Percentiles rank a stretch among this genome's conserved stretches.
phyloP scores from a whole-genome alignment of 163 green algal genomes.

The Coccomyxa subellipsoidea region DNA sequence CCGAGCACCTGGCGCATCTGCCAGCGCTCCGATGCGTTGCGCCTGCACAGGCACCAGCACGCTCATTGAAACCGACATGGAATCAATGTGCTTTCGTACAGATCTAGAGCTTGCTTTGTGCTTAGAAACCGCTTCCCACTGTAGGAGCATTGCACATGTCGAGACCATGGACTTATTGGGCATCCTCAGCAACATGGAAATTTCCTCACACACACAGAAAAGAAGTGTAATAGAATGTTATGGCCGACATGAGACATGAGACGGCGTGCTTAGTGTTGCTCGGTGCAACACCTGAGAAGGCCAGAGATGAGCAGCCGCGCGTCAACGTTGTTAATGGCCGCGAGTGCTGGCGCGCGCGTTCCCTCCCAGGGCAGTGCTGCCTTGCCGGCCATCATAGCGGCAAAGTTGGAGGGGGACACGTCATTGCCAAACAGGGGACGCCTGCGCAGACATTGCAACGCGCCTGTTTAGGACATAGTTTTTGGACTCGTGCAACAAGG shows the following conservation, averaged over 20 bases:
- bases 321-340: neutral
- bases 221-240: too few species aligned
- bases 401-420: neutral
- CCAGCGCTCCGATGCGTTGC: neutral
- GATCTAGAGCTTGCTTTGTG: neutral
- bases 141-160: neutral
- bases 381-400: neutral
- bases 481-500: too few species aligned
- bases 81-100: neutral
- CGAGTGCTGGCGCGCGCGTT: neutral
- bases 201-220: too few species aligned
- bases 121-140: neutral
- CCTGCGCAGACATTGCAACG: neutral
- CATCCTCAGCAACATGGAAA: too few species aligned
- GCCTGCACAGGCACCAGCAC: neutral
- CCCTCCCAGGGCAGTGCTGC: neutral
- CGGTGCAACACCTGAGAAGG: neutral
- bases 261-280: too few species aligned
- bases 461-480: too few species aligned
- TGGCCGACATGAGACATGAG: too few species aligned
- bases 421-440: neutral
- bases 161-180: neutral
- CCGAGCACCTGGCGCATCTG: neutral
- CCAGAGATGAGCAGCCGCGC: neutral
- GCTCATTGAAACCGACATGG: neutral